phyloP scores from a whole-genome alignment of 495 filamentous ascomycete species.

The Penicillium bialowiezense region DNA sequence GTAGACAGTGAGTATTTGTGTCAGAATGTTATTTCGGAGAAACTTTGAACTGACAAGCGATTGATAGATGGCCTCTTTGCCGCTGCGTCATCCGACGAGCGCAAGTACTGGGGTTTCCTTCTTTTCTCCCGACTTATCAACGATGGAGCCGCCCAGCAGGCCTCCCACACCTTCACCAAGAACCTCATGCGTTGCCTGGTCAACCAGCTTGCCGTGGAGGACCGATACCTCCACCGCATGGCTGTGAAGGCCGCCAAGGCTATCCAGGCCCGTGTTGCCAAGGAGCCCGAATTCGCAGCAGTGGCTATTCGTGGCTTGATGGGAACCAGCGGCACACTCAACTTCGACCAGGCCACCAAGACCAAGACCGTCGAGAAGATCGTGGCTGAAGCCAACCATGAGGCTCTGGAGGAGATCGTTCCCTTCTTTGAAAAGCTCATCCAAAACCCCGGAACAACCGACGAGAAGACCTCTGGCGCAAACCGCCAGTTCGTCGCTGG shows the following conservation, averaged over 20 bases:
- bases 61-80: conserved; percentile 73
- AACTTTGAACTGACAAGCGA: conserved; percentile 12
- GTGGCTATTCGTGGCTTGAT: conserved; percentile 64
- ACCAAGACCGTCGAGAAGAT: conserved; percentile 84
- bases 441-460: conserved; percentile 32
- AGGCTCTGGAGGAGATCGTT: conserved; percentile 41
- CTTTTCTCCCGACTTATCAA: conserved; percentile 73
- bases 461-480: conserved; percentile 44
- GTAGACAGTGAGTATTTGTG: conserved; percentile 68
- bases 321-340: conserved; percentile 63
- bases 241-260: conserved; percentile 69
- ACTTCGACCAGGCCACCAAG: conserved; percentile 84
- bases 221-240: conserved; percentile 79
- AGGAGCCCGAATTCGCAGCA: conserved; percentile 57
- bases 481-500: conserved; percentile 48
- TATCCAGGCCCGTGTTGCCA: conserved; percentile 63
- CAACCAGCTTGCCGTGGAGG: conserved; percentile 81
- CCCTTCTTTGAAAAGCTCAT: conserved; percentile 41
- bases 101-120: conserved; percentile 88
- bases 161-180: conserved; percentile 66
- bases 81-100: conserved; percentile 72
- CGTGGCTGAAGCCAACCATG: conserved; percentile 57
- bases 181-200: conserved; percentile 80
- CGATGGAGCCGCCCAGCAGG: conserved; percentile 40
- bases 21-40: not conserved